These are phyloP conservation scores for Ambrosiella xylebori DNA, from an alignment of 2,329 filamentous ascomycete genomes.

Conservation along the genomic window DNA sequence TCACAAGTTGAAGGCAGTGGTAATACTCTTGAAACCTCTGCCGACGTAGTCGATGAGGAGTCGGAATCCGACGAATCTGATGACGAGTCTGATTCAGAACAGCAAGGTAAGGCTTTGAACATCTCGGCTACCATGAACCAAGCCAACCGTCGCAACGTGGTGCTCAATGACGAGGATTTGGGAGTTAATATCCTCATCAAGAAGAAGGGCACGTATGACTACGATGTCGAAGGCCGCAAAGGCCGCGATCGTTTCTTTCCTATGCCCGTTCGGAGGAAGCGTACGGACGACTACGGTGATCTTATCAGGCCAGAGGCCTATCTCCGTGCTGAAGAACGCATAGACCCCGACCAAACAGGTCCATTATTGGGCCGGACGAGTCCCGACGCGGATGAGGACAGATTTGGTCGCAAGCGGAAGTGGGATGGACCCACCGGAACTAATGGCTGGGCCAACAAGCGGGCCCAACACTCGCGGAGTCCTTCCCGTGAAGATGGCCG, in stretches of 20 bases:
- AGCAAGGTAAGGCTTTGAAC: conserved; percentile 82
- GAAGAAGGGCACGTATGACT: conserved; percentile 82
- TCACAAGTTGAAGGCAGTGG: conserved; percentile 58
- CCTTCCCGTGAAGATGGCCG: conserved; percentile 27
- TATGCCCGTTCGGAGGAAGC: conserved; percentile 59
- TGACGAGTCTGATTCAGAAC: conserved; percentile 75
- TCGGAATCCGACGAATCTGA: conserved; percentile 74
- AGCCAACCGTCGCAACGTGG: conserved; percentile 68
- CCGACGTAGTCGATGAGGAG: conserved; percentile 64
- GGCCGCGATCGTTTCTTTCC: conserved; percentile 88
- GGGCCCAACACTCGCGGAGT: conserved; percentile 29
- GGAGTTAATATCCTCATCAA: conserved; percentile 83
- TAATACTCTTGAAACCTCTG: conserved; percentile 49
- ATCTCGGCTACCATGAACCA: conserved; percentile 74
- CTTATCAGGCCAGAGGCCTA: conserved; percentile 89
- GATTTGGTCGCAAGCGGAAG: conserved; percentile 76
- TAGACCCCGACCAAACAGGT: conserved; percentile 38
- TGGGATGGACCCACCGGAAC: conserved; percentile 43
- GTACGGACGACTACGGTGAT: conserved; percentile 84
- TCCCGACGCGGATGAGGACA: conserved; percentile 37
- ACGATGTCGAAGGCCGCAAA: conserved; percentile 77
- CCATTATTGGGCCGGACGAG: conserved; percentile 1
- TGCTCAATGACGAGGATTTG: conserved; percentile 73
- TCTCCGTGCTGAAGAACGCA: conserved; percentile 77
- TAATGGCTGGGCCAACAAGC: conserved; percentile 44